Evolutionary conservation across 106 monocot genomes (phyloP), one percentile per base, ranked within the genome.

Genomic region (Acorus gramineus): DNA sequence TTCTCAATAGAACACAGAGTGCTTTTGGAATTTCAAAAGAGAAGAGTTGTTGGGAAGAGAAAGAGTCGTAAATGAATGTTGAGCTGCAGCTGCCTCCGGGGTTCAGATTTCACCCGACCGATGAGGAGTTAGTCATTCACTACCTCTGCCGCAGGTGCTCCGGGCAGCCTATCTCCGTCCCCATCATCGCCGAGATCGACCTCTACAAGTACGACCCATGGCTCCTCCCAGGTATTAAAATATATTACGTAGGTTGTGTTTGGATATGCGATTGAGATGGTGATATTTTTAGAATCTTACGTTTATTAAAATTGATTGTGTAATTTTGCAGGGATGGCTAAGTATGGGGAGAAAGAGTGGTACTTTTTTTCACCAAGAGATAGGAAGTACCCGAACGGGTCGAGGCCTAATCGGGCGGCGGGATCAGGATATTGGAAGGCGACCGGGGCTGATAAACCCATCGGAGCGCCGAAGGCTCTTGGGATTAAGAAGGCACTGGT

Each of bases 371-470:
- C 89, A 50, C 89, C 89, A 47, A 71, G 89, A 42, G 89, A 90
- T 70, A 72, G 92, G 47, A 92, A 92, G 71, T 92, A 92, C 63
- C 91, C 86, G 45, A 92, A 92, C 77, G 91, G 91, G 52, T 92
- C 92, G n/a, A 64, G 92, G 64, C 92, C 92, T 45, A 92, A 92
- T 74, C 78, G 92, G 55, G 81, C 91, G 3, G 91, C 91, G 4
- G 91, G 86, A n/a, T 74, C 84, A 10, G 91, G 91, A 1, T 86
- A 92, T 66, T 91, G 90, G 90, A 91, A 91, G 75, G 90, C 90
- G 56, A 91, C 90, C 14, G 90, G 86, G 14, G 91, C 84, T 3
- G 91, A 92, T 56, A 92, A 92, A 66, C 84, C 86, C 6, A 78
- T 92, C 14, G 91, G 86, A 2, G 12, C 52, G 4, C 86, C 84